Conservation (phyloP, 495 filamentous ascomycete genomes). For the Tuber brumale region DNA sequence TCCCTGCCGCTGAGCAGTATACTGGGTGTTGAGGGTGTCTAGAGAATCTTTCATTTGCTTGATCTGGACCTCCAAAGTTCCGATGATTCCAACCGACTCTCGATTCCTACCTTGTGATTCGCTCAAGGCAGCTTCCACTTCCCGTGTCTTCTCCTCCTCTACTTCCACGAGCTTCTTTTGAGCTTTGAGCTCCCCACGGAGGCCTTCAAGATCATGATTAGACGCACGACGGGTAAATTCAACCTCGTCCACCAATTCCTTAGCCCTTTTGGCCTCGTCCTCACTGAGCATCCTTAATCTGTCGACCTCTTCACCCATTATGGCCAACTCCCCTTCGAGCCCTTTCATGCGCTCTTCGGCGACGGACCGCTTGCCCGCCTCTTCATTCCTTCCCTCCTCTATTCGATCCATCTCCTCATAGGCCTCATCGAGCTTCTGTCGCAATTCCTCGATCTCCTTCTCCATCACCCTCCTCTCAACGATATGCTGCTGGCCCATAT, state of each 20-base stretch:
- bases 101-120: constrained; percentile 20
- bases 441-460: constrained; percentile 65
- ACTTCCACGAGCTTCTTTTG: constrained; percentile 51
- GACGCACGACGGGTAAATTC: constrained; percentile 55
- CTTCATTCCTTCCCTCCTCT: constrained; percentile 74
- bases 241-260: constrained; percentile 53
- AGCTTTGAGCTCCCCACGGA: constrained; percentile 51
- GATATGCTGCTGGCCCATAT: constrained; percentile 78
- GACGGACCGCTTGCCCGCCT: constrained; percentile 50
- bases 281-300: constrained; percentile 45
- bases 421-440: constrained; percentile 69
- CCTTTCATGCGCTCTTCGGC: constrained; percentile 61
- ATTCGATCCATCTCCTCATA: constrained; percentile 85
- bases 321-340: constrained; percentile 64
- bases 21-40: constrained; percentile 49
- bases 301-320: constrained; percentile 36
- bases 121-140: constrained; percentile 31
- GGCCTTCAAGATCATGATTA: constrained; percentile 49
- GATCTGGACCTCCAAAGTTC: constrained; percentile 38
- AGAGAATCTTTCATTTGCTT: constrained; percentile 57
- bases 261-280: constrained; percentile 53
- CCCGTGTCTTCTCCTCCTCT: constrained; percentile 41
- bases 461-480: constrained; percentile 75
- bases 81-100: constrained; percentile 21
- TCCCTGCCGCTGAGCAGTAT: constrained; percentile 35